These are phyloP conservation scores for Boletus reticulatus DNA, from an alignment of 768 basidiomycete species.

Conservation along the genomic window DNA sequence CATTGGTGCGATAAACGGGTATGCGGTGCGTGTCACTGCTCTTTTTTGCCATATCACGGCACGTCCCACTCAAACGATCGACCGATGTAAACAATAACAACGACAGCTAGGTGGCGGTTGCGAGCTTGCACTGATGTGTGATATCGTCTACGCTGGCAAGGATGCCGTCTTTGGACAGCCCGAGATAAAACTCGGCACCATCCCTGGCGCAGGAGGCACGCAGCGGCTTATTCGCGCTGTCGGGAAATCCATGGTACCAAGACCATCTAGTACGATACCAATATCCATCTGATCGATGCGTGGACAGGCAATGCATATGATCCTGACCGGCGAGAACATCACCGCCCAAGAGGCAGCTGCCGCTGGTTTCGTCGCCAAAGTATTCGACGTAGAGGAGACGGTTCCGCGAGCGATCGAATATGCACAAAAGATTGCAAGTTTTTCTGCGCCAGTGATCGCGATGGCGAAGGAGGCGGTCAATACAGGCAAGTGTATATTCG, in stretches of 20 bases:
- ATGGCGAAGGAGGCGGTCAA: conserved; percentile 54
- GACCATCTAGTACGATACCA: not conserved
- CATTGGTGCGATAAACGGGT: conserved; percentile 92
- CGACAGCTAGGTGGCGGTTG: conserved; percentile 91
- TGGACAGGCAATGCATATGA: conserved; percentile 52
- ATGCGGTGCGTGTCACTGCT: conserved; percentile 50
- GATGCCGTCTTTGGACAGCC: conserved; percentile 92
- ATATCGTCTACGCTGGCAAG: conserved; percentile 87
- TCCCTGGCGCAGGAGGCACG: conserved; percentile 92
- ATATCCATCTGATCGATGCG: not conserved
- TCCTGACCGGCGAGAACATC: conserved; percentile 48
- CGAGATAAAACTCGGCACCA: conserved; percentile 92
- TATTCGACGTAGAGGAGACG: conserved; percentile 40
- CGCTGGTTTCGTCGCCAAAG: conserved; percentile 47
- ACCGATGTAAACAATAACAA: conserved; percentile 20
- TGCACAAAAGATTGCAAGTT: conserved; percentile 34
- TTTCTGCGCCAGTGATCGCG: conserved; percentile 29
- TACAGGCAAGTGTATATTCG: conserved; percentile 29
- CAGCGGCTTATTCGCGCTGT: conserved; percentile 83
- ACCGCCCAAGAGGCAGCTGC: conserved; percentile 43
- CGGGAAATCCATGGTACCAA: conserved; percentile 64
- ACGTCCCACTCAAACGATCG: not conserved
- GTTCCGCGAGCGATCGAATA: conserved; percentile 43
- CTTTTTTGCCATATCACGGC: too few relatives aligned
- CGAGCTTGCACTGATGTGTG: conserved; percentile 94